A percentile compares a stretch with the other conserved stretches of the same genome.
Conservation (phyloP, 345 rosid genomes). For the Brassica juncea region DNA sequence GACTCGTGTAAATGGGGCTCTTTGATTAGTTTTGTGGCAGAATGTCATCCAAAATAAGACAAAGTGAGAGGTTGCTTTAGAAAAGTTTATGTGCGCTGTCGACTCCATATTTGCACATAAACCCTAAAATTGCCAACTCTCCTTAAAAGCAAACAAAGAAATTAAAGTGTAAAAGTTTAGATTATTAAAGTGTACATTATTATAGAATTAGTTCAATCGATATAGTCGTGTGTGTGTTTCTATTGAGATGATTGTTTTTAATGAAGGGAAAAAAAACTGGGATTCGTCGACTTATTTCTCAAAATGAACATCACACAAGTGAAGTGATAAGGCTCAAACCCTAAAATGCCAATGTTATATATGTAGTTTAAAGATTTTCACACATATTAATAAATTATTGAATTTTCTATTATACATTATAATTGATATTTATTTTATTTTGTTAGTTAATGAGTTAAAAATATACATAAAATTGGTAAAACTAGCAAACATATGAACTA, state of each 20-base stretch:
- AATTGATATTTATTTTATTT: too few relatives aligned
- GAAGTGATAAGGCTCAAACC: constrained; percentile 14
- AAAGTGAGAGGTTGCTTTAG: constrained; percentile 39
- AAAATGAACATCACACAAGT: background rate
- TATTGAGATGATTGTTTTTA: background rate
- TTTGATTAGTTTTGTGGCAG: constrained; percentile 40
- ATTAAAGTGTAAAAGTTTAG: constrained; percentile 3
- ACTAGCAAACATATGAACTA: too few relatives aligned
- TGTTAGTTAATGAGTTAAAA: too few relatives aligned
- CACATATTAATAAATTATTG: too few relatives aligned
- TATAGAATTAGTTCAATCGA: background rate
- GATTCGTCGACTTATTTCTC: background rate
- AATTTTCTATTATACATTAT: too few relatives aligned
- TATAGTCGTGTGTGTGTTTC: background rate
- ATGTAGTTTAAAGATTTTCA: background rate
- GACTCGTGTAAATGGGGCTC: constrained; percentile 16
- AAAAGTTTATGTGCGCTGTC: constrained; percentile 42
- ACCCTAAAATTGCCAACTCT: constrained; percentile 27
- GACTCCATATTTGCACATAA: constrained; percentile 39
- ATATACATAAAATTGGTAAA: too few relatives aligned
- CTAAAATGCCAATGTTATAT: background rate
- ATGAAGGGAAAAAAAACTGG: background rate
- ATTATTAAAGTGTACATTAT: background rate
- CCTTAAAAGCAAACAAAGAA: constrained; percentile 26
- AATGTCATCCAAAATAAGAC: constrained; percentile 40